Base-by-base conservation (phyloP, 1,139 yeast species). In the Lodderomyces parapsilosis region DNA sequence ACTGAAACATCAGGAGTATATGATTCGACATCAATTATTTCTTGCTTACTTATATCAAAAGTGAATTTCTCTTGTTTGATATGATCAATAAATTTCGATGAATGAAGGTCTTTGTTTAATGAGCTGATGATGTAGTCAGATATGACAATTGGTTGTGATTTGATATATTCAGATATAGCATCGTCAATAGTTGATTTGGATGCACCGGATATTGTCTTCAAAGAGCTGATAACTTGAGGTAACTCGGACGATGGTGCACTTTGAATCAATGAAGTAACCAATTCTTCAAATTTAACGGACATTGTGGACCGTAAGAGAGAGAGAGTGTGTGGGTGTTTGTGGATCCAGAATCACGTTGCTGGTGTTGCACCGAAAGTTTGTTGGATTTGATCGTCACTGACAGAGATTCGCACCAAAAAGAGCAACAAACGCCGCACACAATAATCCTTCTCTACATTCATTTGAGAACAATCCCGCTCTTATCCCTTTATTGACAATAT, bases 11-110 rank as follows among this genome's bases (percentile, higher is more conserved):
- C 53, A 2, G 64, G 58, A 2, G 59, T 63, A 42, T 58, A 60
- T 2, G 64, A 56, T 55, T 80, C 86, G 31, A 81, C 57, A 51
- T 81, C 86, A 36, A 78, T 65, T 14, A 78, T 81, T 42, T 55
- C 59, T 38, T 61, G 63, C 8, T 56, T 50, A 10, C 66, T 55
- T 49, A 84, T 79, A 59, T 90, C 90, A 43, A 86, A 80, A 43
- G 78, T 76, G 60, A 87, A 86, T 42, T 70, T 65, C 47, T 74
- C 61, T 36, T 77, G 76, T 33, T 64, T 63, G 4, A 71, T 53
- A 43, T 55, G 65, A 52, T 73, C 78, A 44, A 68, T 55, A 49
- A 62, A 72, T 49, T 73, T 73, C 11, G 73, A 60, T 2, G 72
- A 61, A 14, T 49, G 46, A 8, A 51, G 42, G 40, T 62, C 64